phyloP scores from a whole-genome alignment of 179 eudicot genomes.

The Amaranthus tricolor region DNA sequence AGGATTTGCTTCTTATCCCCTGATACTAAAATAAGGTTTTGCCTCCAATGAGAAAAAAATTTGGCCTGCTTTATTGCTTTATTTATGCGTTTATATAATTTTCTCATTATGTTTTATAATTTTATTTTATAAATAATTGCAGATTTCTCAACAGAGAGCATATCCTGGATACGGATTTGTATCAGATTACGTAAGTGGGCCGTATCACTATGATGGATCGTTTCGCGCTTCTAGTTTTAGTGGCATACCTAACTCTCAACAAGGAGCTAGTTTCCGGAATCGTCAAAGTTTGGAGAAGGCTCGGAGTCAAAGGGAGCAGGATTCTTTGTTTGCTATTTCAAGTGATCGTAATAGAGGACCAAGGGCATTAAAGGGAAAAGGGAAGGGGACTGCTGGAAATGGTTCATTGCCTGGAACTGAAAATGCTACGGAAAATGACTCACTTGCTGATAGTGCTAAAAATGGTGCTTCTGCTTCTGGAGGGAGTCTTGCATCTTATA shows the following conservation, averaged over 20 bases:
- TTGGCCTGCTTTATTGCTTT: neutral
- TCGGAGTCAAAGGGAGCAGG: slow-evolving; percentile 65
- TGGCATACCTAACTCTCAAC: slow-evolving; percentile 45
- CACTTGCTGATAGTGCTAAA: slow-evolving; percentile 34
- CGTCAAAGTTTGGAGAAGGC: slow-evolving; percentile 58
- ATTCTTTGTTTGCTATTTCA: slow-evolving; percentile 43
- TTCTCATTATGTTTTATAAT: neutral
- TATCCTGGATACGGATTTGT: slow-evolving; percentile 63
- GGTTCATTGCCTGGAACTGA: slow-evolving; percentile 49
- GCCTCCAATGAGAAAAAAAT: neutral
- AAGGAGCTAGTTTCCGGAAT: slow-evolving; percentile 45
- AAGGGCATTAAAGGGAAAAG: slow-evolving; percentile 75
- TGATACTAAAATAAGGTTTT: neutral
- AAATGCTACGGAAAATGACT: slow-evolving; percentile 34
- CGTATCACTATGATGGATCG: slow-evolving; percentile 49
- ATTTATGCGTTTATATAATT: neutral
- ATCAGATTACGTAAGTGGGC: slow-evolving; percentile 46
- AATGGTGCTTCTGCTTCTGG: slow-evolving; percentile 51
- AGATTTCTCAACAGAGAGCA: slow-evolving; percentile 61
- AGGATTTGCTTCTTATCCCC: neutral
- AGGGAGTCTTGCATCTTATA: slow-evolving; percentile 44
- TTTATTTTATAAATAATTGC: slow-evolving; percentile 12
- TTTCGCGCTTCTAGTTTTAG: slow-evolving; percentile 49
- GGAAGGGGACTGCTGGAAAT: slow-evolving; percentile 46
- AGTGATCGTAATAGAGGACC: slow-evolving; percentile 95